Conservation (phyloP, 768 basidiomycete genomes). For the Serendipita indica region DNA sequence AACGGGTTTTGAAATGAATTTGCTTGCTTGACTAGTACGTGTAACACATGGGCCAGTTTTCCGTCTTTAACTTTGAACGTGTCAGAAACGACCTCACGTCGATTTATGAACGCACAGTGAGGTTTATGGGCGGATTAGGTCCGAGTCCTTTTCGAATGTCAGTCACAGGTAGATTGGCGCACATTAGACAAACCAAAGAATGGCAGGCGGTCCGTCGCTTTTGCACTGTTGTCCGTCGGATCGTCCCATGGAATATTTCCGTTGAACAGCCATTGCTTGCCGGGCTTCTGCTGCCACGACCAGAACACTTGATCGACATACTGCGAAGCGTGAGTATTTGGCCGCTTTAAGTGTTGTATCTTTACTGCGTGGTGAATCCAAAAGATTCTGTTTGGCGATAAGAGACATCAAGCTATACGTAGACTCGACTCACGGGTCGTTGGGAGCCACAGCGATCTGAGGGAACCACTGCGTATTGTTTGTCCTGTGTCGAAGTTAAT, state of each 20-base stretch:
- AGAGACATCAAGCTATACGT: too few species aligned
- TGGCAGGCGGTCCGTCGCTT: neutral
- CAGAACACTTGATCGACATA: conserved; percentile 1
- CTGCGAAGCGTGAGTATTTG: neutral
- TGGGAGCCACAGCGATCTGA: neutral
- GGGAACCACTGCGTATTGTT: neutral
- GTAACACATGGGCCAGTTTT: neutral
- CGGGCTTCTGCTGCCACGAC: neutral
- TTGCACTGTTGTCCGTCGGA: neutral
- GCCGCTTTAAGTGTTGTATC: neutral
- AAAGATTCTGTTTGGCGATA: too few species aligned
- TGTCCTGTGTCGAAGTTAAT: neutral
- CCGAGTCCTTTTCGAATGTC: neutral
- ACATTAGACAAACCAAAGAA: neutral
- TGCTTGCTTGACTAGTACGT: neutral
- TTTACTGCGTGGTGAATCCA: neutral
- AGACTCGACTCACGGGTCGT: too few species aligned
- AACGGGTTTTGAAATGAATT: too few species aligned
- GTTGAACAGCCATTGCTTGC: conserved; percentile 2
- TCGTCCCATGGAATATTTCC: neutral
- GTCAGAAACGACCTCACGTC: neutral
- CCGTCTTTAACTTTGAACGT: neutral
- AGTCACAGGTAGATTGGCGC: neutral
- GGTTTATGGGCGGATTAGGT: neutral
- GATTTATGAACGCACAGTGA: neutral